Conservation (phyloP, 495 filamentous ascomycete species). For the Xylaria bambusicola region DNA sequence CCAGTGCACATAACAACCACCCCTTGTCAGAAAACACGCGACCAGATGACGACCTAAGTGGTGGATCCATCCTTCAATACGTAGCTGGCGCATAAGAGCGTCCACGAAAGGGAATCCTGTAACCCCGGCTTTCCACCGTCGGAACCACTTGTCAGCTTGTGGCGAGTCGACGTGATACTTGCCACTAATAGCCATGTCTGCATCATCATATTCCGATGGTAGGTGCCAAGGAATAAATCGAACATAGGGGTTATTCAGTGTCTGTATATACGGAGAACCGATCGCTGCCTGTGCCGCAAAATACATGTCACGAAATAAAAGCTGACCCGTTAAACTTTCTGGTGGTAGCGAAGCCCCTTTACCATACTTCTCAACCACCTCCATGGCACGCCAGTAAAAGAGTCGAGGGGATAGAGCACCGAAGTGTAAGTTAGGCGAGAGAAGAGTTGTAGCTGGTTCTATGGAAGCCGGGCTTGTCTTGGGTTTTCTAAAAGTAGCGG, state of each 20-base stretch:
- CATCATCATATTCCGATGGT: slow-evolving; percentile 52
- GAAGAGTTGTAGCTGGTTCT: slow-evolving; percentile 64
- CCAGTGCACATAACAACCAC: slow-evolving; percentile 73
- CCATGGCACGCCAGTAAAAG: slow-evolving; percentile 68
- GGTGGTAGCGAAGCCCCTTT: slow-evolving; percentile 56
- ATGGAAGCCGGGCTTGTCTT: slow-evolving; percentile 70
- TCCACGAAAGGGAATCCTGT: slow-evolving; percentile 78
- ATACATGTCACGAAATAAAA: slow-evolving; percentile 77
- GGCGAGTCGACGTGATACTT: slow-evolving; percentile 58
- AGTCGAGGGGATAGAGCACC: slow-evolving; percentile 61
- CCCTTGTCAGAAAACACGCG: slow-evolving; percentile 71
- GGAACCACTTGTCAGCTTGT: slow-evolving; percentile 61
- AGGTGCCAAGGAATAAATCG: slow-evolving; percentile 74
- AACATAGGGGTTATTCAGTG: slow-evolving; percentile 58
- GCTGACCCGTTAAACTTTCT: slow-evolving; percentile 64
- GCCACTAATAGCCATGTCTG: slow-evolving; percentile 40
- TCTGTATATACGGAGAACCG: slow-evolving; percentile 58
- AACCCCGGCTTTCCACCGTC: slow-evolving; percentile 62
- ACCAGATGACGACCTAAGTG: slow-evolving; percentile 72
- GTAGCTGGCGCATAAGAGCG: slow-evolving; percentile 72
- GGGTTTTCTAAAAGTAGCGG: slow-evolving; percentile 69
- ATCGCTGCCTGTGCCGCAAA: slow-evolving; percentile 69
- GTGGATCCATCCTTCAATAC: slow-evolving; percentile 71
- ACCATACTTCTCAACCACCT: slow-evolving; percentile 50
- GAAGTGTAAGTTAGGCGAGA: slow-evolving; percentile 73